Percentiles rank a stretch among this genome's conserved stretches.
Evolutionary conservation across 2,329 filamentous ascomycete genomes (phyloP).

Genomic region (Lasiodiplodia theobromae): DNA sequence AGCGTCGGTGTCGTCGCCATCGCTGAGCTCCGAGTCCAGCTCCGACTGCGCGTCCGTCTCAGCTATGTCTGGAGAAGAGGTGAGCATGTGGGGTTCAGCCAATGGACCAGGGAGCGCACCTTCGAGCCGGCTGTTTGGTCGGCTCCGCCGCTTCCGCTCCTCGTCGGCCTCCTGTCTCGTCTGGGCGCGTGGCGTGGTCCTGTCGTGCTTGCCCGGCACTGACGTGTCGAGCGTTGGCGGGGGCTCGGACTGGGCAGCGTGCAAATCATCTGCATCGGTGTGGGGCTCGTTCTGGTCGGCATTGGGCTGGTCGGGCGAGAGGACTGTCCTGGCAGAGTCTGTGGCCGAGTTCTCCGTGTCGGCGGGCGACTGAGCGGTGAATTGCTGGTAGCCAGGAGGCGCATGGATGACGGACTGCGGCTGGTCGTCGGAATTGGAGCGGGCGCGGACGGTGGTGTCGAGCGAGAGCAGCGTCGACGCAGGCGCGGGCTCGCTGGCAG

Average conservation of each 20-base stretch:
- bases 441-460: slow-evolving; percentile 51
- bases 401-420: slow-evolving; percentile 91
- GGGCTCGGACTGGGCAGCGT: slow-evolving; percentile 9
- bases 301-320: slow-evolving; percentile 34
- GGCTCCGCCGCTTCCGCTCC: slow-evolving; percentile 59
- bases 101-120: slow-evolving; percentile 55
- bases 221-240: slow-evolving; percentile 72
- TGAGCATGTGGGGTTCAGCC: slow-evolving; percentile 3
- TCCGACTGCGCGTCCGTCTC: slow-evolving; percentile 46
- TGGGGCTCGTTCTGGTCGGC: slow-evolving; percentile 5
- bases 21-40: slow-evolving; percentile 23
- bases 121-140: slow-evolving; percentile 78
- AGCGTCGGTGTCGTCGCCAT: slow-evolving; percentile 36
- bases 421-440: slow-evolving; percentile 73
- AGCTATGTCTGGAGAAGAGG: slow-evolving; percentile 48
- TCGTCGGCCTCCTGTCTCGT: slow-evolving; percentile 77
- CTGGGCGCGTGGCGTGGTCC: slow-evolving; percentile 82
- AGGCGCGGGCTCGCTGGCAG: slow-evolving; percentile 35
- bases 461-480: slow-evolving; percentile 50
- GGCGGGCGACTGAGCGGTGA: slow-evolving; percentile 51
- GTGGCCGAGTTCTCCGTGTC: slow-evolving; percentile 29
- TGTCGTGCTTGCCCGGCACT: slow-evolving; percentile 70
- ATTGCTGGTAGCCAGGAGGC: slow-evolving; percentile 80
- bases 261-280: background rate
- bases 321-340: slow-evolving; percentile 44